These are phyloP conservation scores for Spathaspora sp. DNA, from an alignment of 1,139 yeast species.

Conservation along the genomic window DNA sequence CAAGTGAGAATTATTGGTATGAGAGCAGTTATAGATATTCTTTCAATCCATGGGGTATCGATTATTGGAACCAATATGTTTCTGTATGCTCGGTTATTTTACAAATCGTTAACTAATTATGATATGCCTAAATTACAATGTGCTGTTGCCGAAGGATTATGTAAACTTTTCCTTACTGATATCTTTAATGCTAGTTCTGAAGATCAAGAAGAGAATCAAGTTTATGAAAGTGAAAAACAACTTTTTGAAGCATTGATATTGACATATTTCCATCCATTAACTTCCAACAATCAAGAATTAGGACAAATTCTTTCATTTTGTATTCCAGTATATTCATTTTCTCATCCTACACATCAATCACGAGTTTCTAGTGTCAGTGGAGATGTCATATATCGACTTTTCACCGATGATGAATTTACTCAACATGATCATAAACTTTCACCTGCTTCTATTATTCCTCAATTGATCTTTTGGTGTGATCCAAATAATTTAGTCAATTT, in stretches of 20 bases:
- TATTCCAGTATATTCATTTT: slow-evolving; percentile 85
- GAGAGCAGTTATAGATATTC: slow-evolving; percentile 72
- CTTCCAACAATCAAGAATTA: slow-evolving; percentile 62
- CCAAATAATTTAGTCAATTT: slow-evolving; percentile 66
- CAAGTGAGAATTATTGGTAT: slow-evolving; percentile 61
- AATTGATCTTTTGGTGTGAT: slow-evolving; percentile 83
- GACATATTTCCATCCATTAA: slow-evolving; percentile 72
- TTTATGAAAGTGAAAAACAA: slow-evolving; percentile 31
- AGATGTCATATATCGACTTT: slow-evolving; percentile 64
- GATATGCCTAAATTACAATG: slow-evolving; percentile 71
- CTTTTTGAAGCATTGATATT: slow-evolving; percentile 70
- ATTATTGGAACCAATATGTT: slow-evolving; percentile 61
- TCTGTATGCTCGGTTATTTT: slow-evolving; percentile 69
- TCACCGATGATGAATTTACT: slow-evolving; percentile 27
- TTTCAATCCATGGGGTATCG: slow-evolving; percentile 72
- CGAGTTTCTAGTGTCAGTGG: slow-evolving; percentile 64
- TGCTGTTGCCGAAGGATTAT: slow-evolving; percentile 81
- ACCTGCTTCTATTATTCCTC: slow-evolving; percentile 69
- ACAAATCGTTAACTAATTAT: slow-evolving; percentile 58
- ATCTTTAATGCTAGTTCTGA: slow-evolving; percentile 37
- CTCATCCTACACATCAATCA: slow-evolving; percentile 72
- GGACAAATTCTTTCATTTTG: slow-evolving; percentile 86
- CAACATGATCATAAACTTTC: slow-evolving; percentile 33
- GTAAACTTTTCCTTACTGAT: slow-evolving; percentile 79
- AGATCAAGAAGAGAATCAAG: slow-evolving; percentile 19